Evolutionary conservation across 305 asterid species (phyloP).

Genomic region (Fraxinus platypoda): DNA sequence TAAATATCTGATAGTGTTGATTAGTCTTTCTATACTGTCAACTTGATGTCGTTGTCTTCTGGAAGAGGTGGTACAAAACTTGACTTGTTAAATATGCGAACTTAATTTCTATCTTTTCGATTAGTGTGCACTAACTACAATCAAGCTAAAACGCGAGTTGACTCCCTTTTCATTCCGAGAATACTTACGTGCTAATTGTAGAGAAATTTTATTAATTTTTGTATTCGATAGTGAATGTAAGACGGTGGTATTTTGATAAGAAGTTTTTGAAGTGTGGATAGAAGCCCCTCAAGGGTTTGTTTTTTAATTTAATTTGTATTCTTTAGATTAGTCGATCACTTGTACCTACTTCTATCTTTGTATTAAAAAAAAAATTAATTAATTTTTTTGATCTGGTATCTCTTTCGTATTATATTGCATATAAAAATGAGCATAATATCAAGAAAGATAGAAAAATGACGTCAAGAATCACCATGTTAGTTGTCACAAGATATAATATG

Average conservation of each 20-base stretch:
- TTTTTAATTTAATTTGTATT: background rate
- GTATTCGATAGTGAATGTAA: background rate
- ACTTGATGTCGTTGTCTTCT: background rate
- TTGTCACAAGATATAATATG: constrained; percentile 4
- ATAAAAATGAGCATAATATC: background rate
- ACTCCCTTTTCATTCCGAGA: background rate
- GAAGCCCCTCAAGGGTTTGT: background rate
- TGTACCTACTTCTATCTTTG: background rate
- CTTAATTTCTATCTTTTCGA: background rate
- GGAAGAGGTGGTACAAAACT: background rate
- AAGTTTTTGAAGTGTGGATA: background rate
- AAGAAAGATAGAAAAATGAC: background rate
- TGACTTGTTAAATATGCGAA: background rate
- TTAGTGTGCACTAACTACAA: background rate
- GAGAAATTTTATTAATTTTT: background rate
- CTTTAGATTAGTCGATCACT: background rate
- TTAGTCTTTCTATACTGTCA: background rate
- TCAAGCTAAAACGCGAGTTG: background rate
- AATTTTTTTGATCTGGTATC: background rate
- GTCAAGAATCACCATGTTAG: background rate
- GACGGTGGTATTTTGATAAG: background rate
- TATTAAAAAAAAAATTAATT: background rate
- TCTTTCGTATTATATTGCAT: background rate
- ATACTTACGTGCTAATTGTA: background rate
- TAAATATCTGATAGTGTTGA: background rate